Evolutionary conservation across 306 rosid genomes (phyloP), one percentile per base, ranked within the genome.

Genomic region (Castanea mollissima): DNA sequence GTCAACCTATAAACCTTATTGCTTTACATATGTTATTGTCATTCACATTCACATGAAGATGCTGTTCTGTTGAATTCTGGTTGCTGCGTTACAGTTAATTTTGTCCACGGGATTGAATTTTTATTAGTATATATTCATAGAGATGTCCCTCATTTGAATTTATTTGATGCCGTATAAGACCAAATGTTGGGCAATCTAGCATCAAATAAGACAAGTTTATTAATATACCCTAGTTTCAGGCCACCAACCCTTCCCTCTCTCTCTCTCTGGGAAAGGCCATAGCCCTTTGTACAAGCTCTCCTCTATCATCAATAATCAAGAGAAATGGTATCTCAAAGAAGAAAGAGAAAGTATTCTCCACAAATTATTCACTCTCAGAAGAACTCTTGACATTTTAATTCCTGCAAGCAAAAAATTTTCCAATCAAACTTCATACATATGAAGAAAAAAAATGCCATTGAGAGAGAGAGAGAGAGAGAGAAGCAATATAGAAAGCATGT

Each of bases 151-250:
- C 20, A 41, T 31, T 2, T 64, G 46, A n/a, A 64, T 29, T 64
- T 29, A 49, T 49, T 10, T 12, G 54, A 1, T 3, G 54, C 54
- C 54, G 14, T 16, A 31, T 62, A 4, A 59, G 65, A 59, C 32
- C 65, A 59, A 59, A 23, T 59, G 65, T 59, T 23, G 65, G 65
- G 31, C 41, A 6, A 67, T 10, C 51, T 32, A 34, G 25, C 25
- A 67, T 35, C 72, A 67, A 34, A 67, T 67, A 67, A 34, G 72
- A 67, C 72, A 67, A 67, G 29, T 6, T 67, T 35, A 35, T 67
- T 35, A 46, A 67, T 21, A 34, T 44, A 23, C 52, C 70, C 44
- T 20, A 63, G 70, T 15, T 64, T 46, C 16, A 31, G 41, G 21
- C 2, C 71, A 34, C 72, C 72, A 38, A 68, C 27, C 4, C 13